Evolutionary conservation across 1,284 basidiomycete genomes (phyloP).

Genomic region (Cerrena zonata): DNA sequence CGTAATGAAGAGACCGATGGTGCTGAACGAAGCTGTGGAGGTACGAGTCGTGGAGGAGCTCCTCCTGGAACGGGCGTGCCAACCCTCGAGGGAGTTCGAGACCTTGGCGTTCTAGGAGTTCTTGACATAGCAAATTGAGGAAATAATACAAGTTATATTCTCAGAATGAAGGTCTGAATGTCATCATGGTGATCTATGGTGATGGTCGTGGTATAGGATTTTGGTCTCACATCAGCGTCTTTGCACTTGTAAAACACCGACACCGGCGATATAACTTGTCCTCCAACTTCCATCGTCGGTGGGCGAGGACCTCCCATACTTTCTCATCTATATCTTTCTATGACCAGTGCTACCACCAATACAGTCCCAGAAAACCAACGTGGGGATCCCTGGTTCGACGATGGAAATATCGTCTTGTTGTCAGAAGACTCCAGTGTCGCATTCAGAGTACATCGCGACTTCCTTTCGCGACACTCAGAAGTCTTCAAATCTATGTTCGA

Average conservation of each 20-base stretch:
- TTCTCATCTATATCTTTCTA: neutral
- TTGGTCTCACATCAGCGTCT: neutral
- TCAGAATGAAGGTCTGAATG: neutral
- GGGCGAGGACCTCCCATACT: neutral
- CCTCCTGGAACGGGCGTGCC: conserved; percentile 26
- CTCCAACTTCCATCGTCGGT: neutral
- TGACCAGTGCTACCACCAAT: neutral
- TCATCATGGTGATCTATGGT: neutral
- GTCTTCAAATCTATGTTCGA: conserved; percentile 56
- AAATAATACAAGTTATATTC: neutral
- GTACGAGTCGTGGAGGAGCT: conserved; percentile 24
- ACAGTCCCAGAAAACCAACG: conserved; percentile 8
- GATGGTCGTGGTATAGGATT: neutral
- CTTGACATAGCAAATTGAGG: conserved; percentile 16
- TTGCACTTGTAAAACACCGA: neutral
- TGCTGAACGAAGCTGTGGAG: conserved; percentile 26
- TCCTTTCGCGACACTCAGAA: conserved; percentile 55
- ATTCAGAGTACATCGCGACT: conserved; percentile 53
- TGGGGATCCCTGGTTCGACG: conserved; percentile 52
- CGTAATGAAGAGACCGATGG: conserved; percentile 29
- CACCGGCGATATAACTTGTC: too few relatives aligned
- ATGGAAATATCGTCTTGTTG: conserved; percentile 51
- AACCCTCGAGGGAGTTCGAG: conserved; percentile 27
- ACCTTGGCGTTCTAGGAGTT: conserved; percentile 23
- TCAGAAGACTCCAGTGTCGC: conserved; percentile 36